These are phyloP conservation scores for Tetrahymena malaccensis DNA, from an alignment of 73 alveolate genomes.

Conservation along the genomic window DNA sequence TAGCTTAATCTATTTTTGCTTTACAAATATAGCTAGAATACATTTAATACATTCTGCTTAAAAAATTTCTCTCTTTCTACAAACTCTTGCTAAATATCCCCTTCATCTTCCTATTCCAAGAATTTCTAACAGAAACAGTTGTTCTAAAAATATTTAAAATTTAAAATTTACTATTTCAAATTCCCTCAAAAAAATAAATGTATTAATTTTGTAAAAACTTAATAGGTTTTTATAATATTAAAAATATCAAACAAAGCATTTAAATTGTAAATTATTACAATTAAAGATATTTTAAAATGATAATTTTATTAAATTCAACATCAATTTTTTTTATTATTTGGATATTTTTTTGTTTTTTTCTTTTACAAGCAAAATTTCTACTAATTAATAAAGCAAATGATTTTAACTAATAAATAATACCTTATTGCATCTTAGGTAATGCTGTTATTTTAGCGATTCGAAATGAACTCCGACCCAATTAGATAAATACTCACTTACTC, in stretches of 20 bases:
- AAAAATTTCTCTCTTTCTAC: neutral
- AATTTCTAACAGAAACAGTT: neutral
- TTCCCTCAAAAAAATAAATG: too few species aligned
- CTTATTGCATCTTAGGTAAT: neutral
- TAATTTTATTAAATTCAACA: too few species aligned
- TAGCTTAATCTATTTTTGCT: neutral
- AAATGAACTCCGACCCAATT: neutral
- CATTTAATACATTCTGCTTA: neutral
- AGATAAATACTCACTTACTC: neutral
- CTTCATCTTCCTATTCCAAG: neutral
- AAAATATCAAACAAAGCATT: too few species aligned
- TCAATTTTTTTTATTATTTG: too few species aligned
- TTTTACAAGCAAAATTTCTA: too few species aligned
- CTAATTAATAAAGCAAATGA: too few species aligned
- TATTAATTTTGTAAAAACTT: too few species aligned
- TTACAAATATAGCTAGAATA: neutral
- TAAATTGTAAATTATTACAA: too few species aligned
- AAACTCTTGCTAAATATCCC: neutral
- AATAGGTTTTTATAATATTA: too few species aligned
- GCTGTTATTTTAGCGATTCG: neutral
- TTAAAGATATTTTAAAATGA: too few species aligned
- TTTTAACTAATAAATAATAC: neutral
- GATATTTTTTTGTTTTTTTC: too few species aligned
- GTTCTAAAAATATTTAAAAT: neutral
- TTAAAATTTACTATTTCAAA: neutral